Evolutionary conservation across 225 moss, liverwort and hornwort genomes (phyloP).

Genomic region (Rhytidiadelphus loreus): DNA sequence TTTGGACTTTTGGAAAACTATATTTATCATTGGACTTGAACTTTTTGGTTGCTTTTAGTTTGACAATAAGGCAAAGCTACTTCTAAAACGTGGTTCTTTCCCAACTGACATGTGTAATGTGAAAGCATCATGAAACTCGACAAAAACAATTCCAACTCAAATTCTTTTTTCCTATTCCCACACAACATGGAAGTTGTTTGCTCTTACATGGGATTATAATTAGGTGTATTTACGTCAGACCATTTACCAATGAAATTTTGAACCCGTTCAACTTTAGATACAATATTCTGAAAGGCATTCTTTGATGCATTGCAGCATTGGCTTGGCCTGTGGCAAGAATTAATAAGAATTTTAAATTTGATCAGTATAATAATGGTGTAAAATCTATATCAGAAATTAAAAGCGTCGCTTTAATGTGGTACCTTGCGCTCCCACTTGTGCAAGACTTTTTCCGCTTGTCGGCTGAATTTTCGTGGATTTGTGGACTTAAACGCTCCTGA

Average conservation of each 20-base stretch:
- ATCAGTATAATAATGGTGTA: background rate
- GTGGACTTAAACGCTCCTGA: fast-evolving
- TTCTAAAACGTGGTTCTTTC: background rate
- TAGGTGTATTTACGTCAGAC: background rate
- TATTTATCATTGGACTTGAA: background rate
- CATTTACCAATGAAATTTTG: background rate
- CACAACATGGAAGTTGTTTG: background rate
- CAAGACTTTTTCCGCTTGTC: background rate
- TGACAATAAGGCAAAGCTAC: too few species aligned
- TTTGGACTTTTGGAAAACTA: background rate
- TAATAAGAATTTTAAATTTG: background rate
- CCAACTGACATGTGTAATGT: too few species aligned
- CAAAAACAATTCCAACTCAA: too few species aligned
- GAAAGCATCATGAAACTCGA: background rate
- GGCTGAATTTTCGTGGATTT: background rate
- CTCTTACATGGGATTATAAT: background rate
- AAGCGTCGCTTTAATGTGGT: background rate
- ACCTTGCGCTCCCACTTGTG: background rate
- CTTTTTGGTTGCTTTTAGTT: background rate
- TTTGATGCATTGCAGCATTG: background rate
- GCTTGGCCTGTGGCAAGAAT: fast-evolving
- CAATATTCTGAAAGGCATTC: background rate
- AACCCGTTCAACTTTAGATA: background rate
- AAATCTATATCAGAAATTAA: background rate
- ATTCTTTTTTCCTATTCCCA: background rate